Evolutionary conservation across 352 stramenopile species (phyloP).

Genomic region (Pythium phragmitis): DNA sequence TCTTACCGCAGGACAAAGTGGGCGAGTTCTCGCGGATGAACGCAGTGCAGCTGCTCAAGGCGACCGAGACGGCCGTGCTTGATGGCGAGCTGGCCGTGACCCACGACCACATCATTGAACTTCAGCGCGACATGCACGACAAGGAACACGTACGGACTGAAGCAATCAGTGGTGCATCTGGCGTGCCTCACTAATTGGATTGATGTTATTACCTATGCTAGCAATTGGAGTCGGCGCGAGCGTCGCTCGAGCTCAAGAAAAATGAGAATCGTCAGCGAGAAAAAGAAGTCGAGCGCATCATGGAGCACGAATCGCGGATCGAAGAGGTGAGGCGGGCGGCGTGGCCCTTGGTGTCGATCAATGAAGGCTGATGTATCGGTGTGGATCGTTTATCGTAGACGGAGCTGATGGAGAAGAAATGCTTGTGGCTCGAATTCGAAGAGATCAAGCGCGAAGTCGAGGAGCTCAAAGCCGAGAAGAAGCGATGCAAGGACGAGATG

Average conservation of each 20-base stretch:
- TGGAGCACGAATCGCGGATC: conserved; percentile 76
- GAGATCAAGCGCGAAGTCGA: conserved; percentile 69
- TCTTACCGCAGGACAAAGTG: conserved; percentile 97
- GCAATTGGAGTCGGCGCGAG: conserved; percentile 62
- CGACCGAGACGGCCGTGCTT: conserved; percentile 72
- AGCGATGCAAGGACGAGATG: conserved; percentile 64
- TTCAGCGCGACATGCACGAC: conserved; percentile 70
- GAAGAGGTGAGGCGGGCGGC: conserved; percentile 45
- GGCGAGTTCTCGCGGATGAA: conserved; percentile 90
- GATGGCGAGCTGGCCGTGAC: conserved; percentile 69
- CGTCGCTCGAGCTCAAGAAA: conserved; percentile 79
- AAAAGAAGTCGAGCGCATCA: conserved; percentile 82
- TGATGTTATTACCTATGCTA: conserved; percentile 15
- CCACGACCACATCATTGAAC: conserved; percentile 77
- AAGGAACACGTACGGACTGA: conserved; percentile 52
- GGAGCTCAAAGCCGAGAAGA: conserved; percentile 65
- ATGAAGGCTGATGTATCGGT: neutral
- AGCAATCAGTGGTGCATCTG: neutral
- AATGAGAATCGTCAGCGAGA: conserved; percentile 80
- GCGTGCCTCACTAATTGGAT: neutral
- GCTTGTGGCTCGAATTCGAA: conserved; percentile 83
- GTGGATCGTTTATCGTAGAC: conserved; percentile 38
- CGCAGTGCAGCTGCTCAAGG: conserved; percentile 58
- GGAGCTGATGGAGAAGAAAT: conserved; percentile 85
- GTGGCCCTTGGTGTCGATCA: neutral